A percentile compares a stretch with the other conserved stretches of the same genome.
These are phyloP conservation scores for Basidiobolus meristosporus DNA, from an alignment of 371 early-diverging fungal species.

Conservation along the genomic window DNA sequence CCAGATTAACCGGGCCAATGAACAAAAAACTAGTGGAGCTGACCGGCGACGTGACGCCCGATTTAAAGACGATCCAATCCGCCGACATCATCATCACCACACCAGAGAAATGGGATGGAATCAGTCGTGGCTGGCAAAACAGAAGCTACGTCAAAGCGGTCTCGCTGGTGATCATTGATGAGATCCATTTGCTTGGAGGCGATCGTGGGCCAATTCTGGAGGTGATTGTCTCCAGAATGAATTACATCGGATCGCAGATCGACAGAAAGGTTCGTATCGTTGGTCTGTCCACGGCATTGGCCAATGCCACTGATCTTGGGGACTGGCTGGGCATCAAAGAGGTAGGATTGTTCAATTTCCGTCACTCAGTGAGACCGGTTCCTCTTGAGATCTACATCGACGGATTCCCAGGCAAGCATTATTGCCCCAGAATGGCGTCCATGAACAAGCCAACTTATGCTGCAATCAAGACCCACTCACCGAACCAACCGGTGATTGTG, in stretches of 20 bases:
- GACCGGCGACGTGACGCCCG: constrained; percentile 94
- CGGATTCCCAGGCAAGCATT: constrained; percentile 88
- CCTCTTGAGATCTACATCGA: constrained; percentile 92
- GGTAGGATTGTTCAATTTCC: constrained; percentile 81
- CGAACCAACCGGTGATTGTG: constrained; percentile 80
- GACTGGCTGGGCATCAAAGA: constrained; percentile 86
- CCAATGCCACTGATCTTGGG: constrained; percentile 91
- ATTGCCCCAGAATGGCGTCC: constrained; percentile 87
- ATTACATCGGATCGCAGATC: constrained; percentile 63
- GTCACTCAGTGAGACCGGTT: constrained; percentile 87
- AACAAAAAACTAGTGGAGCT: constrained; percentile 75
- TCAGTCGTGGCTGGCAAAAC: constrained; percentile 80
- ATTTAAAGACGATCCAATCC: constrained; percentile 59
- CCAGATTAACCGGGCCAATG: constrained; percentile 57
- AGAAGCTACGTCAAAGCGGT: constrained; percentile 68
- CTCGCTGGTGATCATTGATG: constrained; percentile 91
- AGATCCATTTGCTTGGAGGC: constrained; percentile 94
- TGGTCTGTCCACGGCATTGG: constrained; percentile 94
- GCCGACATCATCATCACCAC: constrained; percentile 95
- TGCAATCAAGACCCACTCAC: constrained; percentile 84
- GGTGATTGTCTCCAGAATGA: constrained; percentile 93
- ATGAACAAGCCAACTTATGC: constrained; percentile 95
- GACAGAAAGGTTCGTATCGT: constrained; percentile 73
- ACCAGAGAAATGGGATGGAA: constrained; percentile 98
- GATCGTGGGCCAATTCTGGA: constrained; percentile 97